Conservation (phyloP, 805 yeast species). For the Candida insectorum region DNA sequence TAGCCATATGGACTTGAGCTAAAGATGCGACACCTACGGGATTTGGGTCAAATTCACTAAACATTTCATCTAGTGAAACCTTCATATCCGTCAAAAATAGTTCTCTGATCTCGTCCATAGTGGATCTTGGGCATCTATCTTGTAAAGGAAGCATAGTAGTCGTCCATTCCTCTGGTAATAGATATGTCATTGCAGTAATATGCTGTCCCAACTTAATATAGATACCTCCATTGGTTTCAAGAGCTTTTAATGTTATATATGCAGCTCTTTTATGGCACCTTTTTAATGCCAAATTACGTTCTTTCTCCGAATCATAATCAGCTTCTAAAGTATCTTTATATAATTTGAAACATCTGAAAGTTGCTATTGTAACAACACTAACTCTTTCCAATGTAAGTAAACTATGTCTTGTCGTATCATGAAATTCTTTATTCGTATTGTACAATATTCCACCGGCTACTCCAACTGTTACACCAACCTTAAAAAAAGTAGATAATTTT, state of each 20-base stretch:
- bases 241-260: slow-evolving; percentile 67
- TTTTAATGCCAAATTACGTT: slow-evolving; percentile 50
- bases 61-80: slow-evolving; percentile 53
- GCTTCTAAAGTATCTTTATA: slow-evolving; percentile 57
- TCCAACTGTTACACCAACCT: slow-evolving; percentile 26
- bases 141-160: slow-evolving; percentile 90
- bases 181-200: slow-evolving; percentile 84
- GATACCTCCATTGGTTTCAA: slow-evolving; percentile 86
- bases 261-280: slow-evolving; percentile 79
- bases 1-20: slow-evolving; percentile 92
- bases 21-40: slow-evolving; percentile 96
- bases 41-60: slow-evolving; percentile 57
- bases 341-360: slow-evolving; percentile 65
- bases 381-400: slow-evolving; percentile 46
- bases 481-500: slow-evolving; percentile 5
- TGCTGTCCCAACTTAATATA: slow-evolving; percentile 96
- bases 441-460: slow-evolving; percentile 26
- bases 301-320: slow-evolving; percentile 39
- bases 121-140: slow-evolving; percentile 82
- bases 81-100: slow-evolving; percentile 74
- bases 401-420: slow-evolving; percentile 30
- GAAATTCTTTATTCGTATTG: slow-evolving; percentile 34
- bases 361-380: slow-evolving; percentile 64
- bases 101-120: slow-evolving; percentile 60
- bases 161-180: slow-evolving; percentile 93